Conservation (phyloP, 2,329 filamentous ascomycete genomes). For the Alternaria postmessia region DNA sequence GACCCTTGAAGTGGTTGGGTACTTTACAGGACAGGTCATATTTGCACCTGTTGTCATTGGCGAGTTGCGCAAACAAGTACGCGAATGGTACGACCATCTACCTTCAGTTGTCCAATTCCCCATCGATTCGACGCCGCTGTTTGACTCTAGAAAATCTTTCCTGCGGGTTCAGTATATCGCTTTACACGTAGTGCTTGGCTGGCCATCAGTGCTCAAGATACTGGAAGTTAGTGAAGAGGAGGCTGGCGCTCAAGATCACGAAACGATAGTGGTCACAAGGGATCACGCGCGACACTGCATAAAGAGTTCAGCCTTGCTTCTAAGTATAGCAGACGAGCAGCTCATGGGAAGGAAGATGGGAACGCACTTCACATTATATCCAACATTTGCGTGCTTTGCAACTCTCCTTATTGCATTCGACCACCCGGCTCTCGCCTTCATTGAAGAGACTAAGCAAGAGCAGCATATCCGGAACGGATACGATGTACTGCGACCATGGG, state of each 20-base stretch:
- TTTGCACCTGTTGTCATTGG: conserved; percentile 36
- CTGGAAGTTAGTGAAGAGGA: conserved; percentile 31
- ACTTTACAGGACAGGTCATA: conserved; percentile 34
- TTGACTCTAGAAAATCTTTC: conserved; percentile 38
- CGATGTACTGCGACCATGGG: conserved; percentile 31
- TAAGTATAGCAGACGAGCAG: conserved; percentile 35
- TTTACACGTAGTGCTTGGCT: conserved; percentile 40
- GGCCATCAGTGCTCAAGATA: conserved; percentile 36
- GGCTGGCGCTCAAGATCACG: conserved; percentile 16
- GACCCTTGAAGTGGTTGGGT: conserved; percentile 40
- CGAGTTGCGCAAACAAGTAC: conserved; percentile 36
- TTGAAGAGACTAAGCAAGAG: conserved; percentile 31
- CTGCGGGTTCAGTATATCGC: conserved; percentile 38
- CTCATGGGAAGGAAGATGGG: conserved; percentile 35
- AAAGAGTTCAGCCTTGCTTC: conserved; percentile 24
- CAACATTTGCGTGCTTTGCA: conserved; percentile 30
- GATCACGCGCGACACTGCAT: conserved; percentile 24
- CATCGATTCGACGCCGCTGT: conserved; percentile 34
- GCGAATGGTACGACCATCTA: conserved; percentile 40
- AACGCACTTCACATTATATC: conserved; percentile 33
- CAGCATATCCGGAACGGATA: conserved; percentile 36
- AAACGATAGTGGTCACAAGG: conserved; percentile 24
- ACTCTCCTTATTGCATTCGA: conserved; percentile 31
- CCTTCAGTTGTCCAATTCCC: conserved; percentile 35
- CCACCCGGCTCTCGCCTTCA: conserved; percentile 27